A percentile compares a stretch with the other conserved stretches of the same genome.
Conservation (phyloP, 1,284 basidiomycete species). For the Lentinula novae-zelandiae region DNA sequence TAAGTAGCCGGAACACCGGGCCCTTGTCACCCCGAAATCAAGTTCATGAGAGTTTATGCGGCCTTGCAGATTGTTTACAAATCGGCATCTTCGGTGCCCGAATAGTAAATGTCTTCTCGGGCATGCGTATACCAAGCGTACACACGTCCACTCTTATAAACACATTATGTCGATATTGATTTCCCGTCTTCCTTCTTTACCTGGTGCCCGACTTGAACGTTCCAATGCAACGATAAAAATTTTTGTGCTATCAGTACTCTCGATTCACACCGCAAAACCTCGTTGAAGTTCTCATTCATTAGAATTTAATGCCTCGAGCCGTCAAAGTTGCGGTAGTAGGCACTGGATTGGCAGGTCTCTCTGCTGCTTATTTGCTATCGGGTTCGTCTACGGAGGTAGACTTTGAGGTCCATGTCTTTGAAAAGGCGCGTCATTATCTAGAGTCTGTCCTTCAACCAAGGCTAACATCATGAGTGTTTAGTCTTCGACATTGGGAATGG, state of each 20-base stretch:
- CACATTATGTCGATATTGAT: background rate
- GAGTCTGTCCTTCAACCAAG: background rate
- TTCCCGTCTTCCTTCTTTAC: background rate
- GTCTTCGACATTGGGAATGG: constrained; percentile 52
- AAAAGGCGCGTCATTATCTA: constrained; percentile 48
- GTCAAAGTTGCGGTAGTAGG: constrained; percentile 68
- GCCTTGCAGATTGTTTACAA: background rate
- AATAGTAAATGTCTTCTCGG: background rate
- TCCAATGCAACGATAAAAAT: background rate
- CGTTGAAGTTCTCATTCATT: too few relatives aligned
- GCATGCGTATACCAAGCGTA: background rate
- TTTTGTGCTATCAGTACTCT: background rate
- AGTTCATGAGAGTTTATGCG: too few relatives aligned
- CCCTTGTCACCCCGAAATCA: too few relatives aligned
- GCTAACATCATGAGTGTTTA: constrained; percentile 23
- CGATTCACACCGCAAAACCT: background rate
- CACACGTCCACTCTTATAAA: background rate
- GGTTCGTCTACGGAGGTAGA: constrained; percentile 29
- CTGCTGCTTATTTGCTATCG: constrained; percentile 58
- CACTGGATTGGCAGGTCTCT: constrained; percentile 61
- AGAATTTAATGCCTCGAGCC: constrained; percentile 28
- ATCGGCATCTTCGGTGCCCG: background rate
- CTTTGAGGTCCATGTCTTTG: constrained; percentile 69
- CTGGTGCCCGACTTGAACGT: background rate
- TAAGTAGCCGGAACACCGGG: too few relatives aligned